Evolutionary conservation across 2,329 filamentous ascomycete species (phyloP).

Genomic region (Arthrobotrys sphaeroides): DNA sequence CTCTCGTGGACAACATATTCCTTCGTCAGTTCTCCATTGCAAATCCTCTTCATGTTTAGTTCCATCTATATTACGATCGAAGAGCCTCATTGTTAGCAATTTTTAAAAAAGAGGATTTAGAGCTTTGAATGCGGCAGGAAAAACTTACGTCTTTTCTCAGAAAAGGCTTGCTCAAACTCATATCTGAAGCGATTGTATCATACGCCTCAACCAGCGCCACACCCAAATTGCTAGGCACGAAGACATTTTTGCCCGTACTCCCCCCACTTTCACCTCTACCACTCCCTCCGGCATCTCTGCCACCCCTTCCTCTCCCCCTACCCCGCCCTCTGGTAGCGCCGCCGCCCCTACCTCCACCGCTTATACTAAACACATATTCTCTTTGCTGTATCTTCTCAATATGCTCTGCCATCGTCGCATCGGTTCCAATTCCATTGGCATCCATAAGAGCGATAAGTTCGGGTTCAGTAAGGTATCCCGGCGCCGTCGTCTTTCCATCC

Average conservation of each 20-base stretch:
- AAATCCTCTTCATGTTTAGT: slow-evolving; percentile 94
- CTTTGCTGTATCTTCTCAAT: slow-evolving; percentile 94
- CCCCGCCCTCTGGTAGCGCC: slow-evolving; percentile 59
- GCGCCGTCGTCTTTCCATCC: slow-evolving; percentile 87
- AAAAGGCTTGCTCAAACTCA: slow-evolving; percentile 93
- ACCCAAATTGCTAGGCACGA: slow-evolving; percentile 90
- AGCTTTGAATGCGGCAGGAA: background rate
- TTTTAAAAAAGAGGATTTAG: background rate
- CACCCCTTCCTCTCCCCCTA: slow-evolving; percentile 62
- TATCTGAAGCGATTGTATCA: slow-evolving; percentile 90
- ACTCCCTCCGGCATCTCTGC: slow-evolving; percentile 64
- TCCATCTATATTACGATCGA: slow-evolving; percentile 79
- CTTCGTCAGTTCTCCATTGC: slow-evolving; percentile 81
- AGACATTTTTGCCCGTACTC: slow-evolving; percentile 79
- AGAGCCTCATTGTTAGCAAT: background rate
- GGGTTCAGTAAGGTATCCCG: slow-evolving; percentile 89
- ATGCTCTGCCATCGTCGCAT: slow-evolving; percentile 98
- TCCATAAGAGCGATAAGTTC: slow-evolving; percentile 98
- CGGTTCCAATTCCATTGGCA: slow-evolving; percentile 96
- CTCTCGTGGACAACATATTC: slow-evolving; percentile 81
- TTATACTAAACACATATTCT: slow-evolving; percentile 79
- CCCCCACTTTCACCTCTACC: slow-evolving; percentile 63
- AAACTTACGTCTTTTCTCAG: slow-evolving; percentile 77
- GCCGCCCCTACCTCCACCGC: slow-evolving; percentile 62
- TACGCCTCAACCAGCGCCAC: slow-evolving; percentile 94